Base-by-base conservation (phyloP, 2,329 filamentous ascomycete species). In the Exophiala sideris region DNA sequence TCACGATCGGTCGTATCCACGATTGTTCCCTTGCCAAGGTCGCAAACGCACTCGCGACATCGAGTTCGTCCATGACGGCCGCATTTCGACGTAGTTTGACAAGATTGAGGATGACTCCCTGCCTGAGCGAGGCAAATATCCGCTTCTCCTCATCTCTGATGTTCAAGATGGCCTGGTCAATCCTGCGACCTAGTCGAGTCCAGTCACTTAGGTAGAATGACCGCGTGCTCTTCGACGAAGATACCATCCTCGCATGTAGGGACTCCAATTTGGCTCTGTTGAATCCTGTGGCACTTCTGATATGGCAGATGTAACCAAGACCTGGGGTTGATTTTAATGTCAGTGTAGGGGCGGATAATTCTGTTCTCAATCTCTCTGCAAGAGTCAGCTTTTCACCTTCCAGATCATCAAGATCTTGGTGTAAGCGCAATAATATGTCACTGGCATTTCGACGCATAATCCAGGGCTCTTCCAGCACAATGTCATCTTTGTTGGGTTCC, bases 31-130 rank as follows among this genome's bases (percentile, higher is more conserved):
- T 70, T 1, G 94, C 91, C 2, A 97, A 78, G 3, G 78, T 79
- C 2, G 94, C 90, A 66, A 95, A 95, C 0, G 90, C 90, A 51
- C 89, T 89, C 2, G 88, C 83, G 35, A 99, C 87, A 71, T 99
- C 94, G 7, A 99, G 81, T 70, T 96, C 91, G 68, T 97, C 92
- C 16, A 99, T 82, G 1, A 96, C 87, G n/a, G 84, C 80, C 9
- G 92, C 91, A 70, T 96, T 97, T 53, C 88, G 87, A 5, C 94
- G 86, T 11, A 99, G 81, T 65, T 87, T 89, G 59, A 96, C 84
- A 2, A 99, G 80, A 64, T 91, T 92, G 44, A 81, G 73, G 3
- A 97, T 84, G 0, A 96, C 91, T 47, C 82, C 78, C 57, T 85
- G 81, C 29, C 92, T 87, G 7, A 99, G 77, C 4, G 79, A 73